phyloP scores from a whole-genome alignment of 1,284 basidiomycete genomes.

The Bondarzewia mesenterica region DNA sequence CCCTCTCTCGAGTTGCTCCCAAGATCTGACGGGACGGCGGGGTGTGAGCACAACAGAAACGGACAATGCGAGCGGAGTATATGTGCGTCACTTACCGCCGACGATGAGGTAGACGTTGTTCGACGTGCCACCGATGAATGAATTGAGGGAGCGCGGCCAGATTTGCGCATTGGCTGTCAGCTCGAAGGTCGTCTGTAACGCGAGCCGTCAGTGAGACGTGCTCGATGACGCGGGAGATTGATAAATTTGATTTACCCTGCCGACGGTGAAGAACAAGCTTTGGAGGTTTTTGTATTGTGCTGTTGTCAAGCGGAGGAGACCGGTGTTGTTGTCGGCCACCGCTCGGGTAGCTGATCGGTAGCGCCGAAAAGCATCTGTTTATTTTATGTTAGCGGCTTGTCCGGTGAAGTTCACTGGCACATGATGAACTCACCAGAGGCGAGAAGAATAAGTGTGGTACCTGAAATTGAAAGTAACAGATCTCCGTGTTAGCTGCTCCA shows the following conservation, averaged over 20 bases:
- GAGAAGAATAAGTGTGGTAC: conserved; percentile 29
- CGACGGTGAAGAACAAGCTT: conserved; percentile 34
- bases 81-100: conserved; percentile 13
- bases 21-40: conserved; percentile 15
- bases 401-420: not conserved
- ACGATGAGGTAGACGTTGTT: conserved; percentile 41
- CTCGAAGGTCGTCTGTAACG: conserved; percentile 24
- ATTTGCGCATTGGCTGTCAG: conserved; percentile 42
- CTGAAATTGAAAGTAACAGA: too few species aligned
- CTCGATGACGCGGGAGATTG: not conserved
- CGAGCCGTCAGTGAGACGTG: not conserved
- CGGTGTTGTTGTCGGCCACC: conserved; percentile 26
- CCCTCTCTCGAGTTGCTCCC: conserved; percentile 22
- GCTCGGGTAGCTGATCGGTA: conserved; percentile 31
- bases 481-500: too few species aligned
- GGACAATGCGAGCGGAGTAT: not conserved
- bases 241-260: conserved; percentile 28
- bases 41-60: not conserved
- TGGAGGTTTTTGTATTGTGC: conserved; percentile 30
- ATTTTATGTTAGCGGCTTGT: not conserved
- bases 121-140: conserved; percentile 30
- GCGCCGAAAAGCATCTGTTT: conserved; percentile 21
- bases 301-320: conserved; percentile 30
- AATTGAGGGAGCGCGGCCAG: conserved; percentile 36
- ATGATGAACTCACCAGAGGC: conserved; percentile 18